Percentiles rank a stretch among this genome's conserved stretches.
These are phyloP conservation scores for Dentipellis fragilis DNA, from an alignment of 768 basidiomycete genomes.

Conservation along the genomic window DNA sequence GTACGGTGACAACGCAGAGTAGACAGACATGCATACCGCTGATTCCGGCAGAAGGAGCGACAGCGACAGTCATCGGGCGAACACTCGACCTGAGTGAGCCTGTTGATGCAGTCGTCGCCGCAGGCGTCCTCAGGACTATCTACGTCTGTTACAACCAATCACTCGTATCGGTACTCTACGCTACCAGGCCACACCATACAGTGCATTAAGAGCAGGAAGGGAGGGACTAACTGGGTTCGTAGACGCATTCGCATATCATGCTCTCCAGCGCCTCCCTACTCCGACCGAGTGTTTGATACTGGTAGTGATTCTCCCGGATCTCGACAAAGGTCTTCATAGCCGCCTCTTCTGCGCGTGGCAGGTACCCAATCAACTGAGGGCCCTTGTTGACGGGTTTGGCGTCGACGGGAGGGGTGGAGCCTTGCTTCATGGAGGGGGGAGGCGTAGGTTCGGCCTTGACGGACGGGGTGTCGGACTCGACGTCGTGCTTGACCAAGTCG, in stretches of 20 bases:
- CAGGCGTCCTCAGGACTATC: constrained; percentile 65
- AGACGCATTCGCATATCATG: constrained; percentile 91
- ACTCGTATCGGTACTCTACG: constrained; percentile 3
- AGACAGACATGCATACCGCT: constrained; percentile 50
- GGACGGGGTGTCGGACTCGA: constrained; percentile 19
- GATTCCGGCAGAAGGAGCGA: constrained; percentile 76
- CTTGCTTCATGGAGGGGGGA: constrained; percentile 23
- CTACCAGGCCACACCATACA: not conserved
- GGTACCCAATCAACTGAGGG: constrained; percentile 69
- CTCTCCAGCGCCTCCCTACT: constrained; percentile 85
- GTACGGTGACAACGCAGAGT: not conserved
- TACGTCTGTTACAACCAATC: constrained; percentile 32
- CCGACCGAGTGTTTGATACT: constrained; percentile 78
- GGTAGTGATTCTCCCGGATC: constrained; percentile 75
- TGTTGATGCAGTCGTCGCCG: constrained; percentile 93
- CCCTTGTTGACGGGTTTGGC: constrained; percentile 19
- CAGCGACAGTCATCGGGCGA: constrained; percentile 84
- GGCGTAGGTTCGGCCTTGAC: constrained; percentile 23
- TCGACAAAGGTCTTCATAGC: constrained; percentile 67
- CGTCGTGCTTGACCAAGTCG: constrained; percentile 11
- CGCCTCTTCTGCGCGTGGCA: constrained; percentile 65
- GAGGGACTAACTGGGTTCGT: constrained; percentile 62
- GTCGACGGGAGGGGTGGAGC: constrained; percentile 15
- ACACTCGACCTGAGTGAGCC: constrained; percentile 95
- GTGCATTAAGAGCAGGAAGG: constrained; percentile 3